A percentile compares a stretch with the other conserved stretches of the same genome.
phyloP scores from a whole-genome alignment of 164 flowering plant species.

The Vitis labrusca region DNA sequence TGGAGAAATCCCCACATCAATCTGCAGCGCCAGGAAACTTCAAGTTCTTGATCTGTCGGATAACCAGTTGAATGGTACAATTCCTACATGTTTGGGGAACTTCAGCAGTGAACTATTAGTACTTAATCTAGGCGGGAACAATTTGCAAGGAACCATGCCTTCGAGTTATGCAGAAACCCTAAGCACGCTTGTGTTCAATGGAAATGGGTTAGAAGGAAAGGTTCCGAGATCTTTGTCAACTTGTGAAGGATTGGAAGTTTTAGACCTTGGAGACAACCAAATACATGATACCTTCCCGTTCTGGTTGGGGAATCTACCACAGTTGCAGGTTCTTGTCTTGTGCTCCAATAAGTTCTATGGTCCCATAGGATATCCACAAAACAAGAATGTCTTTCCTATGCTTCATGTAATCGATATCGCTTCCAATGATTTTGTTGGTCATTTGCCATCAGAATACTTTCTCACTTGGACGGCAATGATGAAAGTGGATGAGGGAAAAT shows the following conservation, averaged over 20 bases:
- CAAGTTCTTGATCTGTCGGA: neutral
- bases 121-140: neutral
- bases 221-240: neutral
- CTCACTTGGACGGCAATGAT: neutral
- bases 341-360: neutral
- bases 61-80: neutral
- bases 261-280: neutral
- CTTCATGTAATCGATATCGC: neutral
- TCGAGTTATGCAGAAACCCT: neutral
- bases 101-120: neutral
- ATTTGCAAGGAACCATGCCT: neutral
- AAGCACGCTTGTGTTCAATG: neutral
- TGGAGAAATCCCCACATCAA: neutral
- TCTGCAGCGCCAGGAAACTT: neutral
- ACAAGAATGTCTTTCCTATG: neutral
- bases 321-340: neutral
- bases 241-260: neutral
- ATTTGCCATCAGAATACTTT: neutral
- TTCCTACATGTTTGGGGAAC: neutral
- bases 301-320: neutral
- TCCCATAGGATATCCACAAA: neutral
- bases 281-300: no score
- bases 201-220: neutral
- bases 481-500: neutral
- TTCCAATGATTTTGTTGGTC: neutral